Conservation (phyloP, 2,329 filamentous ascomycete species). For the Colletotrichum sp. region DNA sequence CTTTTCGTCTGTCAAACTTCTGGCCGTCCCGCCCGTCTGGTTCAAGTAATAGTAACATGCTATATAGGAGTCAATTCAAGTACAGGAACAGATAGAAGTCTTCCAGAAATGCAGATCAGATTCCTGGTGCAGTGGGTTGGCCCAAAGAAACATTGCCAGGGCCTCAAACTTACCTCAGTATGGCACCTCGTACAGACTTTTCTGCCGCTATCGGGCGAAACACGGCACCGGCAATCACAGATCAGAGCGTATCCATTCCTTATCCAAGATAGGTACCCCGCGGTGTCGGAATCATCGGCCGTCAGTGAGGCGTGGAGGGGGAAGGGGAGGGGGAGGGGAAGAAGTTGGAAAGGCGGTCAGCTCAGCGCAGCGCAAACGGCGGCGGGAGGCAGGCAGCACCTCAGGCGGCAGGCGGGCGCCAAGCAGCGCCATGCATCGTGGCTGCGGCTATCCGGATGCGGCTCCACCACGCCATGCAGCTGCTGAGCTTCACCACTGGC, state of each 20-base stretch:
- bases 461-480: conserved; percentile 4
- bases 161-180: neutral
- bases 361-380: neutral
- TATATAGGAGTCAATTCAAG: neutral
- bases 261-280: neutral
- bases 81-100: neutral
- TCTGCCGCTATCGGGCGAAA: neutral
- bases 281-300: neutral
- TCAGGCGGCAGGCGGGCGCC: neutral
- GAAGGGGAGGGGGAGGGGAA: neutral
- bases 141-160: neutral
- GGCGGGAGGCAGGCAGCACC: neutral
- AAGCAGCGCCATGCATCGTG: conserved; percentile 2
- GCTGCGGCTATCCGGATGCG: conserved; percentile 10
- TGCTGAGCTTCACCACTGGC: neutral
- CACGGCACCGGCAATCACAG: neutral
- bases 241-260: neutral
- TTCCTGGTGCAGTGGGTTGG: neutral
- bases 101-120: neutral
- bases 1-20: neutral
- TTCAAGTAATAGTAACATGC: neutral
- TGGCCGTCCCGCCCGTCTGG: neutral
- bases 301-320: neutral
- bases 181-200: neutral
- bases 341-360: neutral